These are phyloP conservation scores for Tetrahymena elliotti DNA, from an alignment of 73 alveolate genomes.

Conservation along the genomic window DNA sequence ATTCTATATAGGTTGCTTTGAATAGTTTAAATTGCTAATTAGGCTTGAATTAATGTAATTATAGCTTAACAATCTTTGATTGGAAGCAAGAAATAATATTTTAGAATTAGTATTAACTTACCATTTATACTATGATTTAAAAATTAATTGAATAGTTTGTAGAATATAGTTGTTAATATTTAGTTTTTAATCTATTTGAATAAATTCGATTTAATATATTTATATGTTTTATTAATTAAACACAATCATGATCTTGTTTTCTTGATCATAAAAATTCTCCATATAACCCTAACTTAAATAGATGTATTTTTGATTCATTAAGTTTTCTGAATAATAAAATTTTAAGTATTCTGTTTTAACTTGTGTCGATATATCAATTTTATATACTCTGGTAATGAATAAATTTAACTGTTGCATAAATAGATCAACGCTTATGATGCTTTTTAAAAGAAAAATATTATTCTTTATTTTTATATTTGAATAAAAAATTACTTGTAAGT, in stretches of 20 bases:
- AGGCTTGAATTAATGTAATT: no score
- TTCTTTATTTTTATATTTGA: no score
- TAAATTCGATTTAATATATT: neutral
- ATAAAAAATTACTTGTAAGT: neutral
- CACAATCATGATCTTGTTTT: neutral
- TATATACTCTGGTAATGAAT: neutral
- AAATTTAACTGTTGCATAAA: neutral
- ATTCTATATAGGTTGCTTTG: neutral
- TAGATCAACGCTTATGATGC: neutral
- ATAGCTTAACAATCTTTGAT: neutral
- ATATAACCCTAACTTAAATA: neutral
- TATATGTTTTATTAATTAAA: neutral
- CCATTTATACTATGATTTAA: no score
- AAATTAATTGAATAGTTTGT: neutral
- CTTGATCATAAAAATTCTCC: neutral
- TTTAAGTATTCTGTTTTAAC: neutral
- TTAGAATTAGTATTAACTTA: neutral
- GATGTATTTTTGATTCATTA: neutral
- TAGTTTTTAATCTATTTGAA: neutral
- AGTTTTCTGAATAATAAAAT: neutral
- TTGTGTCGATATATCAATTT: neutral
- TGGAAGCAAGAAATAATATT: neutral
- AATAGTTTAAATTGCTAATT: no score
- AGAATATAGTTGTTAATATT: neutral
- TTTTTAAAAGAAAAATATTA: no score